Conservation (phyloP, 106 monocot genomes). For the Cymbidium sinense region DNA sequence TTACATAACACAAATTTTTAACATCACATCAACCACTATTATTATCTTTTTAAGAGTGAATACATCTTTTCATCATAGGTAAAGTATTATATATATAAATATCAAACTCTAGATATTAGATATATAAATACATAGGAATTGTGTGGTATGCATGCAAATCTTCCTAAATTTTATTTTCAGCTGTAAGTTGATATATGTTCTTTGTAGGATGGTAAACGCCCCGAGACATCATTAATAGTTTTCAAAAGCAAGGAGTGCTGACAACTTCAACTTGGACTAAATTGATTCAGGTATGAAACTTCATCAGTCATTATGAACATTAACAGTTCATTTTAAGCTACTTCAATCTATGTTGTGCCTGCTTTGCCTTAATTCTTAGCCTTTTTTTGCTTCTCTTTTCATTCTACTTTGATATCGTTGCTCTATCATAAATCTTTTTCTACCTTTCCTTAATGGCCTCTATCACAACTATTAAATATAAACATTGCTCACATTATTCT, state of each 20-base stretch:
- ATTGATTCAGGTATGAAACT: conserved; percentile 45
- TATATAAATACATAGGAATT: too few relatives aligned
- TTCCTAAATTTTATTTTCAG: neutral
- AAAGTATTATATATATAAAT: too few relatives aligned
- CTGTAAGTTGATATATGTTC: neutral
- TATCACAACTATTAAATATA: neutral
- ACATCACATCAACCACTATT: too few relatives aligned
- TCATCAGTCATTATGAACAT: neutral
- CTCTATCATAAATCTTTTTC: neutral
- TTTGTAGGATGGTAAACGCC: conserved; percentile 48
- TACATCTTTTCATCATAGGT: too few relatives aligned
- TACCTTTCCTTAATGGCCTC: neutral
- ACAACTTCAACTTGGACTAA: conserved; percentile 69
- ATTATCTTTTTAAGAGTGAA: too few relatives aligned
- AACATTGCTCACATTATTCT: neutral
- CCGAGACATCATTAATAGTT: conserved; percentile 68
- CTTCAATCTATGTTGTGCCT: neutral
- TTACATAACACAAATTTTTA: too few relatives aligned
- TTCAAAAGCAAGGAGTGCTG: conserved; percentile 49
- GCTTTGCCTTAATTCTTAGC: too few relatives aligned
- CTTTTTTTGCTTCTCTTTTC: neutral
- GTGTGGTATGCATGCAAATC: neutral
- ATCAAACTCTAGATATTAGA: too few relatives aligned
- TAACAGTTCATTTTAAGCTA: neutral
- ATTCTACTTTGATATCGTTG: neutral